Percentiles rank a stretch among this genome's conserved stretches.
Conservation (phyloP, 2,329 filamentous ascomycete species). For the Calycina marina region DNA sequence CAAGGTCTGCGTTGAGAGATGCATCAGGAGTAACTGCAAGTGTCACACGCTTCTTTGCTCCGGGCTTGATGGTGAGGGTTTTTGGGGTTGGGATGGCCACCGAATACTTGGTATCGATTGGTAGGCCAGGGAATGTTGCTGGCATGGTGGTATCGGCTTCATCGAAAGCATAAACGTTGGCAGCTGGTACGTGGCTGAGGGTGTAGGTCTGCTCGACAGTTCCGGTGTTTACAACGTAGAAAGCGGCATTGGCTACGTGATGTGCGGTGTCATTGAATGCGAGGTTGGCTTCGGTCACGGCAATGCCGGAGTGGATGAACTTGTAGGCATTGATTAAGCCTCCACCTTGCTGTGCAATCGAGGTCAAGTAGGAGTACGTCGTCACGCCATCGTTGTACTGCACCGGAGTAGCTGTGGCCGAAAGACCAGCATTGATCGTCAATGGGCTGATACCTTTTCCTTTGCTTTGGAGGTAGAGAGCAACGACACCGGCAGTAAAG, state of each 20-base stretch:
- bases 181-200: background rate
- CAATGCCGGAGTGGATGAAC: conserved; percentile 1
- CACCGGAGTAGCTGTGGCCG: conserved; percentile 1
- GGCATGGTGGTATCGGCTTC: background rate
- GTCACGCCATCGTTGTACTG: conserved; percentile 2
- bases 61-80: background rate
- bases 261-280: conserved; percentile 7
- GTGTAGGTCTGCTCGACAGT: conserved; percentile 1
- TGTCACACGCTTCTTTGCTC: background rate
- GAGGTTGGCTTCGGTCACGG: conserved; percentile 1
- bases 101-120: background rate
- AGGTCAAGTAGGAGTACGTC: conserved; percentile 1
- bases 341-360: conserved; percentile 6
- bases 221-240: conserved; percentile 3
- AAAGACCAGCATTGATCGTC: conserved; percentile 1
- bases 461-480: conserved; percentile 5
- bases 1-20: background rate
- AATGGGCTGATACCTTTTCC: conserved; percentile 1
- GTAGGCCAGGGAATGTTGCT: background rate
- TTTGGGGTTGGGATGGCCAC: background rate
- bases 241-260: background rate
- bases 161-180: conserved; percentile 1
- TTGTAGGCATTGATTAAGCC: conserved; percentile 5
- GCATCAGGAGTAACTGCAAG: background rate
- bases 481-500: conserved; percentile 14